Evolutionary conservation across 1,284 basidiomycete genomes (phyloP).

Genomic region (Schizophyllum amplum): DNA sequence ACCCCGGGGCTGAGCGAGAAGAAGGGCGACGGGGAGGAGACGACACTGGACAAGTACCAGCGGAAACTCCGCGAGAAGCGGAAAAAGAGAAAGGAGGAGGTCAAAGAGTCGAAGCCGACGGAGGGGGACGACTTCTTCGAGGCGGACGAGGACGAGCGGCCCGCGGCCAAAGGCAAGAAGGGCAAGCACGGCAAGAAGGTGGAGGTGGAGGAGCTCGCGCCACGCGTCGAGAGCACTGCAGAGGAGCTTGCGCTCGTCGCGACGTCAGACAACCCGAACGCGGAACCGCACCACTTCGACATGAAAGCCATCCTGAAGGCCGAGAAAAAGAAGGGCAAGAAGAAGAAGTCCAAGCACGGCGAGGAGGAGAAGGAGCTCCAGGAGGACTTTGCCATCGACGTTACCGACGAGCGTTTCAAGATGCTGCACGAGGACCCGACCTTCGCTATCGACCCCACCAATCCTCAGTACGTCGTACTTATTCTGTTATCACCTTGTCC

Average conservation of each 20-base stretch:
- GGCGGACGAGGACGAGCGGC: conserved; percentile 33
- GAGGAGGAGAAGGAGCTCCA: conserved; percentile 55
- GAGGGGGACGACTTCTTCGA: conserved; percentile 70
- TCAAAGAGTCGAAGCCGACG: conserved; percentile 21
- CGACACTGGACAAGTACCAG: conserved; percentile 79
- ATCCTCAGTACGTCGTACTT: conserved; percentile 70
- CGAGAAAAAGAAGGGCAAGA: conserved; percentile 64
- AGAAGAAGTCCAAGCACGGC: conserved; percentile 30
- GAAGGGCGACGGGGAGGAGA: conserved; percentile 61
- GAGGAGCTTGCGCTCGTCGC: conserved; percentile 65
- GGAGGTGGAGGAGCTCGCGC: conserved; percentile 11
- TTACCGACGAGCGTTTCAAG: conserved; percentile 85
- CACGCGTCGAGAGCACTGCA: conserved; percentile 29
- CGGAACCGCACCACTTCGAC: conserved; percentile 77
- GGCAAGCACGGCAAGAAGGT: conserved; percentile 18
- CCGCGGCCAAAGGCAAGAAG: conserved; percentile 13
- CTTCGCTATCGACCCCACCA: conserved; percentile 94
- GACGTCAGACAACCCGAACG: conserved; percentile 43
- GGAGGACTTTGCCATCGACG: conserved; percentile 78
- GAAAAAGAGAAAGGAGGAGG: conserved; percentile 69
- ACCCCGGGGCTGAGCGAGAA: conserved; percentile 66
- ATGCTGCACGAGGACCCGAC: conserved; percentile 84
- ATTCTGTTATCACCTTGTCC: background rate
- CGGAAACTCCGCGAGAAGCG: conserved; percentile 83
- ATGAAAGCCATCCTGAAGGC: conserved; percentile 86